Evolutionary conservation across 306 rosid species (phyloP), one percentile per base, ranked within the genome.

Genomic region (Hippophae rhamnoides): DNA sequence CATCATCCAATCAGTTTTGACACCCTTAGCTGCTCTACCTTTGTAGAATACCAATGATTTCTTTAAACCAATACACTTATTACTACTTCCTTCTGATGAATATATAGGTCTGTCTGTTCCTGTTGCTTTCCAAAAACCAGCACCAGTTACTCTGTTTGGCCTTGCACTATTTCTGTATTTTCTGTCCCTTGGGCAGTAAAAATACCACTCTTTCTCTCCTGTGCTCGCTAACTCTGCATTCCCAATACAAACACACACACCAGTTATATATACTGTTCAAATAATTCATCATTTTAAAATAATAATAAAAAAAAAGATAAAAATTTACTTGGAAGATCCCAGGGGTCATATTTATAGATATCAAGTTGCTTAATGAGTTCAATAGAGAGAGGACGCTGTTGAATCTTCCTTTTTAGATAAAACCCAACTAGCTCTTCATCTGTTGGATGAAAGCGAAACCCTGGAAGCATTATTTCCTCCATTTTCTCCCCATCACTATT

Each of bases 1-100:
- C 94, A 90, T 90, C 95, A 90, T 90, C 97, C 97, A 90, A 31
- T 86, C 95, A 58, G 97, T 90, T 77, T 90, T 90, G 70, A 86
- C 56, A 0, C 90, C 97, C 54, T 82, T 86, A 61, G 94, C 87
- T 46, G 97, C 97, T 78, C 97, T 78, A 0, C 97, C 97, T 76
- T 70, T 86, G 86, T 90, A 90, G 68, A 90, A 90, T 1, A 90
- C 97, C 2, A 90, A 77, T 9, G 97, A 90, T 58, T 90, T 90
- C 90, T 86, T 90, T 65, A 90, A 63, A 18, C 97, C 97, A 71
- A 90, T 90, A 63, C 90, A 90, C 69, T 77, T 87, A 8, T 76
- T 75, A 45, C 38, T 31, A 31, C 5, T 31, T 31, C 89, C 97
- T 53, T 85, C 90, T n/a, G 89, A 82, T 25, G 97, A 82, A 76